These are phyloP conservation scores for Xylariaceae sp. DNA, from an alignment of 2,329 filamentous ascomycete genomes.

Conservation along the genomic window DNA sequence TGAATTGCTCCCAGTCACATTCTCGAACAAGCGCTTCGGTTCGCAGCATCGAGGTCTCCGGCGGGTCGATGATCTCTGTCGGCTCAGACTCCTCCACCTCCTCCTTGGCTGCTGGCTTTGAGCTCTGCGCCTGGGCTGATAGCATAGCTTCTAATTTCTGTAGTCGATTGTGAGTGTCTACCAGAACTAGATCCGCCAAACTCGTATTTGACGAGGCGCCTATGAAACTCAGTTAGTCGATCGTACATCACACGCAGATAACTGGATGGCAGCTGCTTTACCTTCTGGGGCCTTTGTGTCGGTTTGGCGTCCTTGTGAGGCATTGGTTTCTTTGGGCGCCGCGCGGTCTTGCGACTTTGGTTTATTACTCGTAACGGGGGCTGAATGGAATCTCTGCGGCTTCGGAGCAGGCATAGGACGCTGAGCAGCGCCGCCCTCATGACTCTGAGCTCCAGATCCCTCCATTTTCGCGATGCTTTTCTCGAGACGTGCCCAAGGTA, in stretches of 20 bases:
- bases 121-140: neutral
- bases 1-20: conserved; percentile 21
- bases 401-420: conserved; percentile 16
- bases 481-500: neutral
- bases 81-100: neutral
- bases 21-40: conserved; percentile 16
- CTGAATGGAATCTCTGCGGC: conserved; percentile 19
- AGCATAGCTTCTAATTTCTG: conserved; percentile 16
- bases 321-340: conserved; percentile 13
- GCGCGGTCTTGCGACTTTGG: conserved; percentile 8
- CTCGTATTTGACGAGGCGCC: conserved; percentile 1
- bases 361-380: conserved; percentile 11
- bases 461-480: conserved; percentile 12
- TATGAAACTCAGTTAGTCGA: conserved; percentile 3
- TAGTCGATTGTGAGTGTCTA: conserved; percentile 17
- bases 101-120: neutral
- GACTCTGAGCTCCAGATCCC: conserved; percentile 17
- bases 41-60: conserved; percentile 13
- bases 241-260: neutral
- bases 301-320: conserved; percentile 12
- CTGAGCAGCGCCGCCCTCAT: conserved; percentile 10
- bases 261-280: neutral
- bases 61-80: neutral
- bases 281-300: conserved; percentile 5
- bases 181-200: conserved; percentile 15